These are phyloP conservation scores for Selenicereus undatus DNA, from an alignment of 148 eudicot genomes.

Conservation along the genomic window DNA sequence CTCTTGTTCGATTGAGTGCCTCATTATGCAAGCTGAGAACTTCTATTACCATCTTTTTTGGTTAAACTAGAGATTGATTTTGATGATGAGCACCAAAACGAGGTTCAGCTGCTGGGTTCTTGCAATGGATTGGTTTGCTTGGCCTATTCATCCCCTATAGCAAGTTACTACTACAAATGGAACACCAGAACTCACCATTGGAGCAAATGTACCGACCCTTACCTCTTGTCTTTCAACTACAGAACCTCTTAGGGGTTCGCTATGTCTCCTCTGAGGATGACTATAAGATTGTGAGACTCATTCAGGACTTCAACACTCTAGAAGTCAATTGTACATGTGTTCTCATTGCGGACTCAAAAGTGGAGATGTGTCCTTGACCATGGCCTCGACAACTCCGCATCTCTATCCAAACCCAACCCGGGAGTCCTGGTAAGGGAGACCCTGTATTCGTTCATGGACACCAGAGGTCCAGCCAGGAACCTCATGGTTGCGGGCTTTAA, in stretches of 20 bases:
- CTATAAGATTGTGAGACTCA: constrained; percentile 30
- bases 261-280: constrained; percentile 23
- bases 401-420: constrained; percentile 15
- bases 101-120: constrained; percentile 21
- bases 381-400: constrained; percentile 15
- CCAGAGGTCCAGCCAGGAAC: constrained; percentile 2
- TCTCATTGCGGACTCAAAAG: constrained; percentile 18
- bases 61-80: constrained; percentile 31
- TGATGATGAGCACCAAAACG: neutral
- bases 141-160: constrained; percentile 20
- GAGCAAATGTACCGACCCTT: constrained; percentile 12
- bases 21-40: constrained; percentile 23
- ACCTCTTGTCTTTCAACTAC: neutral
- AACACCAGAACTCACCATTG: constrained; percentile 22
- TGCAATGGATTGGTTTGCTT: constrained; percentile 28
- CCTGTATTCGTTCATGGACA: constrained; percentile 24
- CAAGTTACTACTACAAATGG: constrained; percentile 21
- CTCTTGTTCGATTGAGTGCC: constrained; percentile 19
- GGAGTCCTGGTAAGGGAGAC: constrained; percentile 26
- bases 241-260: constrained; percentile 27
- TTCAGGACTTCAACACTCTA: constrained; percentile 14
- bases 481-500: constrained; percentile 19
- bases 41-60: constrained; percentile 24
- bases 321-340: constrained; percentile 11
- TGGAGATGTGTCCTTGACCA: constrained; percentile 24